Evolutionary conservation across 2,329 filamentous ascomycete genomes (phyloP).

Genomic region (Cercospora sesami): DNA sequence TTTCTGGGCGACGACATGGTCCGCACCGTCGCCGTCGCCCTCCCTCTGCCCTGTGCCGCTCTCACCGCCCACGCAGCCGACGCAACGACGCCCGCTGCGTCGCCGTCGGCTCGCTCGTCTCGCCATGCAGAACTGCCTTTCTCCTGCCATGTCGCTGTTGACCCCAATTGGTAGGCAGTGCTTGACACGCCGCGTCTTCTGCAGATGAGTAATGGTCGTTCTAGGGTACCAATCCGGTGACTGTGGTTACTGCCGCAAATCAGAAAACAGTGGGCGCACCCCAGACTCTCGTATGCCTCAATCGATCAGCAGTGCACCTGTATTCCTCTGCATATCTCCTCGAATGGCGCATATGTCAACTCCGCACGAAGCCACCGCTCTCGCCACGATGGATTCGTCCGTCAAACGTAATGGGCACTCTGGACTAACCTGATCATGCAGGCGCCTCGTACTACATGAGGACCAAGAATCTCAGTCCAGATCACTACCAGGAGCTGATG

Average conservation of each 20-base stretch:
- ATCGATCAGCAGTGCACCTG: conserved; percentile 1
- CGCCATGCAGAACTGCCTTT: conserved; percentile 1
- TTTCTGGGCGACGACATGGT: background rate
- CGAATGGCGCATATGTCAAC: background rate
- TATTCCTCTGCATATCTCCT: background rate
- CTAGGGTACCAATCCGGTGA: conserved; percentile 51
- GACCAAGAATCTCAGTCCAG: conserved; percentile 60
- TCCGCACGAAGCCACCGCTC: background rate
- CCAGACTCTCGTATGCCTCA: conserved; percentile 51
- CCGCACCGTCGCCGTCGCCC: background rate
- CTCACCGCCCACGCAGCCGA: background rate
- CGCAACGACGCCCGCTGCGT: background rate
- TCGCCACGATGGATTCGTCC: background rate
- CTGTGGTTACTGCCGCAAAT: conserved; percentile 54
- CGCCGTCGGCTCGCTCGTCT: background rate
- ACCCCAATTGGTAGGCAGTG: conserved; percentile 36
- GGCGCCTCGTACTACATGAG: conserved; percentile 72
- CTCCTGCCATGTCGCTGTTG: conserved; percentile 30
- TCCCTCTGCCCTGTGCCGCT: background rate
- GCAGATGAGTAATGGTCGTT: background rate
- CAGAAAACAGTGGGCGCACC: conserved; percentile 49
- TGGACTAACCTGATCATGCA: conserved; percentile 39
- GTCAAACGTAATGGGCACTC: background rate
- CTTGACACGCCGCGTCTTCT: background rate
- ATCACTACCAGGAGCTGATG: conserved; percentile 70